Base-by-base conservation (phyloP, 2,329 filamentous ascomycete species). In the Neoarthrinium moseri region DNA sequence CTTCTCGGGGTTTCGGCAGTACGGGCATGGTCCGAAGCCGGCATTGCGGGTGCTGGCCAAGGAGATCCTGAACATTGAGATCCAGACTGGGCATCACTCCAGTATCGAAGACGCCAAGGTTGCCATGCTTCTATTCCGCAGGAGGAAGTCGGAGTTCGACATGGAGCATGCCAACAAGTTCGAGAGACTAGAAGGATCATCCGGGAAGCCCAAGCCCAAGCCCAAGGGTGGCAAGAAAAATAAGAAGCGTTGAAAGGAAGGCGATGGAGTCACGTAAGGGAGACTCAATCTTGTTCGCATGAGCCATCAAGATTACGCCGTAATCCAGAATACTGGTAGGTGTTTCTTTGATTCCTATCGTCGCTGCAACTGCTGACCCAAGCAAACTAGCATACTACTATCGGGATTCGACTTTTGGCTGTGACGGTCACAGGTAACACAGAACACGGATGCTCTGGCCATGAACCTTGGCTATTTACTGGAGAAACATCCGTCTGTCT, bases 91-190 rank as follows among this genome's bases (percentile, higher is more conserved):
- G 1, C 70, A 78, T 21, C 84, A 87, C 63, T 86, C 81, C 2
- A 87, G 83, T 63, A 70, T 86, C 51, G 74, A 86, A 70, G 94
- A 99, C 72, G 94, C 94, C 2, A 76, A 90, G 54, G 90, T 89
- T 5, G 86, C 91, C 1, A 97, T 99, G 91, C 71, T 92, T 46
- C 70, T 99, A 33, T 97, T 95, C 61, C 78, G 88, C 51, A 81
- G 83, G 54, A 82, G 91, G 63, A 97, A 96, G 70, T 75, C 84
- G 15, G 87, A 78, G 1, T 96, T 99, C 61, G 94, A 97, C 62
- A 73, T 83, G 47, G 89, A 95, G 62, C 83, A 90, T 63, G 72
- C 84, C 46, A 84, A 82, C 64, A 81, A 79, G 47, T 94, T 80
- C 64, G 73, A 77, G 4, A 62, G 45, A 56, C 62, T 46, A n/a